Base-by-base conservation (phyloP, 176 grass and related monocot species). In the Bromus sterilis region DNA sequence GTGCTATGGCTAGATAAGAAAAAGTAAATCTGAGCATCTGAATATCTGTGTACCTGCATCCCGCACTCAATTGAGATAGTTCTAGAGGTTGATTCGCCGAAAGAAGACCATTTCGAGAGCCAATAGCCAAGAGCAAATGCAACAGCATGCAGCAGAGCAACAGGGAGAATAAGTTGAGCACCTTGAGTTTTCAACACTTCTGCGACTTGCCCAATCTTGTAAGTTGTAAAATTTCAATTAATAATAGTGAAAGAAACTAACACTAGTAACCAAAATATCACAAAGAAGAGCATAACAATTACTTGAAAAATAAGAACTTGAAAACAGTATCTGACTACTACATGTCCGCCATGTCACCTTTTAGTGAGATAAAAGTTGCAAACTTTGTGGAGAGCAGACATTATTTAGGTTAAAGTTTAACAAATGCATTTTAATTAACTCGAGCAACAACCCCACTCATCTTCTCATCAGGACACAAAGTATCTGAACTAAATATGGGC, bases 61-160 rank as follows among this genome's bases (percentile, higher is more conserved):
- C 96, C 93, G 60, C 96, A 99, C 82, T 99, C 96, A 82, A 99
- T 99, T 29, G 96, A 93, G 87, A 99, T 82, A 28, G 96, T 99
- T 64, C 96, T 88, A 53, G 91, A 95, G 77, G 96, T 99, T 66
- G 93, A 99, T 84, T 99, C 96, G 13, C 96, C 93, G 15, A 99
- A 99, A 71, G 81, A 84, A 78, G 44, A 86, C 10, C 89, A 65
- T 85, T 20, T 89, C 28, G 96, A 95, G 5, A 86, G 11, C 86
- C 84, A 99, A 91, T 99, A 99, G 20, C 96, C 93, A 80, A 99
- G 61, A 70, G 77, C 89, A 84, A 99, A 99, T 57, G 96, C 96
- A 84, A 89, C 96, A 65, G 34, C 53, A 84, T 95, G 96, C 44
- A 98, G 84, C 42, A 99, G 29, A 74, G 91, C 84, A 72, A 95